Evolutionary conservation across 331 rosid species (phyloP).

Genomic region (Quercus tomentella): DNA sequence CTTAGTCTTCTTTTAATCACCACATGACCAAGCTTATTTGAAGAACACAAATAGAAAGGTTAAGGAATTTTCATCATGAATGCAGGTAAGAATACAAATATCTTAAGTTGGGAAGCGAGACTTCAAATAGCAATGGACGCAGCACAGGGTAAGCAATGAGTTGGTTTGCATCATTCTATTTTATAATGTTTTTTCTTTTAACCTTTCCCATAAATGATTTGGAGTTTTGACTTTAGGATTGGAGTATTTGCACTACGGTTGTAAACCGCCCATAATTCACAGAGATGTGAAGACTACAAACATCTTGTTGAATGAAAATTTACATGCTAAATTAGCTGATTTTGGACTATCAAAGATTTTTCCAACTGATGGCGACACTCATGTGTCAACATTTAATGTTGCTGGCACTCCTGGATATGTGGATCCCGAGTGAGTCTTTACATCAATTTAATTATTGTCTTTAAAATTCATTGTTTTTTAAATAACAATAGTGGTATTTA

Average conservation of each 20-base stretch:
- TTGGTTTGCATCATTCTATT: neutral
- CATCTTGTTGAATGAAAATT: conserved; percentile 1
- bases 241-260: no score
- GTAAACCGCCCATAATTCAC: no score
- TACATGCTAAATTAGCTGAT: conserved; percentile 5
- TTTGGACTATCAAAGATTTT: neutral
- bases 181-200: neutral
- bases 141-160: conserved; percentile 32
- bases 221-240: neutral
- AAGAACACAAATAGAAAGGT: no score
- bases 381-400: neutral
- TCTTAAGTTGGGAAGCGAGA: conserved; percentile 42
- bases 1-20: no score
- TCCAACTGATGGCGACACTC: neutral
- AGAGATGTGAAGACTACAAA: neutral
- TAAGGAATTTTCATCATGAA: no score
- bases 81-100: neutral
- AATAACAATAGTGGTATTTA: neutral
- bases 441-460: neutral
- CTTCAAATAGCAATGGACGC: conserved; percentile 42
- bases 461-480: neutral
- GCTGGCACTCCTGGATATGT: conserved; percentile 11
- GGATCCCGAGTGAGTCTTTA: neutral
- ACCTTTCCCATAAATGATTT: neutral
- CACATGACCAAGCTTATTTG: no score